Conservation (phyloP, 2,329 filamentous ascomycete species). For the Cladosporium sp. region DNA sequence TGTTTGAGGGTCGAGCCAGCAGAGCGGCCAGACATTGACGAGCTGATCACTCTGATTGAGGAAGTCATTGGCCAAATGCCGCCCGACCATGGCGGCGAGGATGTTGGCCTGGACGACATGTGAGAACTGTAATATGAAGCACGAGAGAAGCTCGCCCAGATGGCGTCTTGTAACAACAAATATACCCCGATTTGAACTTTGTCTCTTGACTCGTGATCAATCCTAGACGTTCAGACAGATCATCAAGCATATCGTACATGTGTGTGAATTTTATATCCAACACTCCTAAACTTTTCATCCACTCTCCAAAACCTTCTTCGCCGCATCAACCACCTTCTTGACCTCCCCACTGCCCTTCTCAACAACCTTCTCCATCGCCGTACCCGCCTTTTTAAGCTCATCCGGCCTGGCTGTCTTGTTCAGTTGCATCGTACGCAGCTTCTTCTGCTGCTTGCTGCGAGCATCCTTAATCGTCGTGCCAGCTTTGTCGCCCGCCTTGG, state of each 20-base stretch:
- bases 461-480: constrained; percentile 45
- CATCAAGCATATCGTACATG: neutral
- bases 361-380: constrained; percentile 53
- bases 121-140: constrained; percentile 1
- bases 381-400: constrained; percentile 50
- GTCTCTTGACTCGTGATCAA: neutral
- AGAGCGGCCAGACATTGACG: constrained; percentile 83
- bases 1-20: constrained; percentile 85
- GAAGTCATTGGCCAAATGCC: constrained; percentile 59
- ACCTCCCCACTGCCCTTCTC: constrained; percentile 50
- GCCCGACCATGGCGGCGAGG: constrained; percentile 58
- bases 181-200: constrained; percentile 5
- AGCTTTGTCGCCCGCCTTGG: constrained; percentile 46
- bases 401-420: constrained; percentile 48
- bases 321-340: constrained; percentile 50
- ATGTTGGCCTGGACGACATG: constrained; percentile 4
- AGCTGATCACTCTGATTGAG: constrained; percentile 79
- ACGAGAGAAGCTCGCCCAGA: neutral
- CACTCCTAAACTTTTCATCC: constrained; percentile 19
- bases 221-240: neutral
- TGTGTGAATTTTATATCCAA: too few species aligned
- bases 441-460: constrained; percentile 51
- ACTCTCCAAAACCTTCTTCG: constrained; percentile 48
- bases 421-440: constrained; percentile 45
- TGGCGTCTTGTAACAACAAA: constrained; percentile 9